These are phyloP conservation scores for Syncephalastrum sp. DNA, from an alignment of 371 early-diverging fungal species.

Conservation along the genomic window DNA sequence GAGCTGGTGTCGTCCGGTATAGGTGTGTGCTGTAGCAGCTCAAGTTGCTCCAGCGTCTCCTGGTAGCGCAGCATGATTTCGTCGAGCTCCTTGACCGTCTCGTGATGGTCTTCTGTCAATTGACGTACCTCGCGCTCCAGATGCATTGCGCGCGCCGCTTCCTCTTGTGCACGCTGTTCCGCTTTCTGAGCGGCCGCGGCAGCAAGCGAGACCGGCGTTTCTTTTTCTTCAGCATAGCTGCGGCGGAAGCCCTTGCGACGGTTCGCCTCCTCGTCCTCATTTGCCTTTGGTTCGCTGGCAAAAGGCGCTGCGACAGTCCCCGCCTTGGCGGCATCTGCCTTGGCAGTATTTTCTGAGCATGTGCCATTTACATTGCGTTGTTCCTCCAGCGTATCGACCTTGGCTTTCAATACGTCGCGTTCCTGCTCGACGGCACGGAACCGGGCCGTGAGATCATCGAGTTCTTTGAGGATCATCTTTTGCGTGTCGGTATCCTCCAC, in stretches of 20 bases:
- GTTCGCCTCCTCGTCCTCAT: constrained; percentile 8
- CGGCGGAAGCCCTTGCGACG: constrained; percentile 17
- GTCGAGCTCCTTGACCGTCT: constrained; percentile 36
- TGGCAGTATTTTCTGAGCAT: too few relatives aligned
- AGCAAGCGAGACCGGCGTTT: constrained; percentile 24
- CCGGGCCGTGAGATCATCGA: constrained; percentile 27
- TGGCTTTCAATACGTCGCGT: constrained; percentile 22
- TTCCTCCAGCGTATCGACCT: constrained; percentile 5
- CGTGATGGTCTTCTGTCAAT: constrained; percentile 31
- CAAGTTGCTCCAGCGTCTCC: constrained; percentile 31
- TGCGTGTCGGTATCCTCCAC: constrained; percentile 16
- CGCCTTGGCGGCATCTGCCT: too few relatives aligned
- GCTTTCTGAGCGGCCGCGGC: constrained; percentile 15
- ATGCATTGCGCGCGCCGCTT: constrained; percentile 18
- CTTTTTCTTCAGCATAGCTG: constrained; percentile 36
- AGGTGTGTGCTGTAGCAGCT: constrained; percentile 10
- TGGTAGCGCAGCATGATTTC: constrained; percentile 39
- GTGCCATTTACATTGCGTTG: too few relatives aligned
- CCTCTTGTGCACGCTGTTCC: constrained; percentile 16
- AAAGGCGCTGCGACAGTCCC: too few relatives aligned
- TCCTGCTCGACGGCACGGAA: constrained; percentile 21
- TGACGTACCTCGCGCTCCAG: constrained; percentile 21
- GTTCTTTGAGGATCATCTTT: constrained; percentile 31
- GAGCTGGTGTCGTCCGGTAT: constrained; percentile 5
- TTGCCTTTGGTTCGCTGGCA: not conserved